Base-by-base conservation (phyloP, 2,329 filamentous ascomycete species). In the Intubia oerlemansii region DNA sequence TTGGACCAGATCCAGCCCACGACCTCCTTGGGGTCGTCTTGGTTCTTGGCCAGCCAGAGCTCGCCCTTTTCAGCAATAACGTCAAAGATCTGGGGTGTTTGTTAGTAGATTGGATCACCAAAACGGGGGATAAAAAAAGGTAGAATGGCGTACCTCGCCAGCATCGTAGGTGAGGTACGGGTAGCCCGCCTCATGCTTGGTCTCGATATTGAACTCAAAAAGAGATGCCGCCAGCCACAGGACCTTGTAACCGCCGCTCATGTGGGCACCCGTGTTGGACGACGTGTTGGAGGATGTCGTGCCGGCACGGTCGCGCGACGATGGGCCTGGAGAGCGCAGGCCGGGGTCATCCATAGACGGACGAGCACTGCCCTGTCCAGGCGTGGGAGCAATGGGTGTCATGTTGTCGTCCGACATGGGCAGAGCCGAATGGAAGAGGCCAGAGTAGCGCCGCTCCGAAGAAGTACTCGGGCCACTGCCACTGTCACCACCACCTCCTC, bases 1-100 rank as follows among this genome's bases (percentile, higher is more conserved):
- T 93, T 93, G 43, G 84, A 91, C 88, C 88, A 98, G 43, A 98
- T 92, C 88, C 88, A 98, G 29, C 88, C 88, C 19, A 95, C 72
- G 38, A 71, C 63, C 38, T 76, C 66, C 9, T 57, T 61, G 2
- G 69, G 56, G 49, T 98, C 88, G 44, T 98, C 88, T 52, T 98
- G 88, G 46, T 98, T 98, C 50, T 81, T 81, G 30, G 88, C 88
- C 32, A 98, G 68, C 88, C 88, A 98, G 27, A 95, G 63, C 56
- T 98, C 88, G 37, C 88, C 88, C 48, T 93, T 93, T 50, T 93
- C 84, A 17, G 76, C 88, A 44, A 98, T 81, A 30, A 98, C 76
- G 52, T 85, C 78, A 43, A 85, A 85, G 37, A 85, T 79, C 66
- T 75, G 11, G n/a, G 37, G 28, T 10, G 26, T 20, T 9, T 29